Evolutionary conservation across 495 filamentous ascomycete species (phyloP).

Genomic region (Podospora anserina): DNA sequence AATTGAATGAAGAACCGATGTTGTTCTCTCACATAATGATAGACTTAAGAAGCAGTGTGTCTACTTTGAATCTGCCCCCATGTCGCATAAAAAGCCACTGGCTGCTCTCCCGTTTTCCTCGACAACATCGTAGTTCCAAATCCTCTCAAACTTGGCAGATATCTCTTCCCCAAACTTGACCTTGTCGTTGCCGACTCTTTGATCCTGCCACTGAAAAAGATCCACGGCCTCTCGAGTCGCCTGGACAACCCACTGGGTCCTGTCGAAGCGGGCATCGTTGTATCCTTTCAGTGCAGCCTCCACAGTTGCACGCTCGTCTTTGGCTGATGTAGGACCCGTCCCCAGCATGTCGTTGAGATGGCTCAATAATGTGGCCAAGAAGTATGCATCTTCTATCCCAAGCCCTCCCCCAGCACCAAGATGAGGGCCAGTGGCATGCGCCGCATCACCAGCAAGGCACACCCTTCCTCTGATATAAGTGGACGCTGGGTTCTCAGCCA

Average conservation of each 20-base stretch:
- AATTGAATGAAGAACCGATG: not conserved
- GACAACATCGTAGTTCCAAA: conserved; percentile 43
- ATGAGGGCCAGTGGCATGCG: conserved; percentile 42
- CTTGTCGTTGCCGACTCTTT: conserved; percentile 28
- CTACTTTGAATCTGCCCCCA: not conserved
- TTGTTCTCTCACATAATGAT: not conserved
- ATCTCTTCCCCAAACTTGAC: conserved; percentile 34
- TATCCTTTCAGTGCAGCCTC: conserved; percentile 38
- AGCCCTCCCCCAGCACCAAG: conserved; percentile 56
- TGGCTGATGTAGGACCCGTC: not conserved
- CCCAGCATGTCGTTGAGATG: conserved; percentile 19
- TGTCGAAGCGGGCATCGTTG: conserved; percentile 35
- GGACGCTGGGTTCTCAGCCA: conserved; percentile 41
- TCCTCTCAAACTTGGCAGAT: conserved; percentile 29
- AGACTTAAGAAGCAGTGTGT: too few species aligned
- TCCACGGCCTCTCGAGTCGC: conserved; percentile 37
- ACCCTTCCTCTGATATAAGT: conserved; percentile 40
- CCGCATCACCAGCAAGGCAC: conserved; percentile 50
- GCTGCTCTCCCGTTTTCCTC: not conserved
- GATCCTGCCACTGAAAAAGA: conserved; percentile 42
- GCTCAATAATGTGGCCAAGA: conserved; percentile 41
- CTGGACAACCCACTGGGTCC: conserved; percentile 39
- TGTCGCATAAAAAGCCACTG: not conserved
- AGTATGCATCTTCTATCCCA: conserved; percentile 54
- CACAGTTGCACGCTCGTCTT: conserved; percentile 21